These are phyloP conservation scores for Phlebopus sp. DNA, from an alignment of 1,284 basidiomycete genomes.

Conservation along the genomic window DNA sequence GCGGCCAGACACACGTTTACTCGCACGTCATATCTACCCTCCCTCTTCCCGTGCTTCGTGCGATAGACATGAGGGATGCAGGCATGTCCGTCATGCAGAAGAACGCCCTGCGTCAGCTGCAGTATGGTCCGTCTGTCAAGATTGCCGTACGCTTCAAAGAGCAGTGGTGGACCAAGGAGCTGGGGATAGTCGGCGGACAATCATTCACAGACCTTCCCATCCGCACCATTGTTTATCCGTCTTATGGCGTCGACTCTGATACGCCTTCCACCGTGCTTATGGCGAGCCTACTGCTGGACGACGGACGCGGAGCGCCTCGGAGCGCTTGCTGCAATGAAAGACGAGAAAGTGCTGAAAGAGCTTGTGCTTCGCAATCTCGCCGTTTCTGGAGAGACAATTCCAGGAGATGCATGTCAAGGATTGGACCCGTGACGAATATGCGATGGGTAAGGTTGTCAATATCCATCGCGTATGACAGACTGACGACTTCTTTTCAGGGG, in stretches of 20 bases:
- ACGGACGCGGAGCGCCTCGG: conserved; percentile 13
- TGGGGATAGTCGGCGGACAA: conserved; percentile 32
- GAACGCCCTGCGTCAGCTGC: conserved; percentile 15
- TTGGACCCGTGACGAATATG: conserved; percentile 13
- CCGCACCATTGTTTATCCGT: too few species aligned
- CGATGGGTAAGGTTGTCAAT: conserved; percentile 14
- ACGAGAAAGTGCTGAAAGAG: conserved; percentile 9
- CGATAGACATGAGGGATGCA: conserved; percentile 11
- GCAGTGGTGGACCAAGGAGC: conserved; percentile 34
- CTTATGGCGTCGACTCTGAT: conserved; percentile 26
- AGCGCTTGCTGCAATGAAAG: conserved; percentile 11
- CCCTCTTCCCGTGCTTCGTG: conserved; percentile 17
- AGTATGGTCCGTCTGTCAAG: conserved; percentile 21
- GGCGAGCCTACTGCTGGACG: conserved; percentile 13
- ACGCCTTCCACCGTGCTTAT: conserved; percentile 18
- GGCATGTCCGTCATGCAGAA: conserved; percentile 11
- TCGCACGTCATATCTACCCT: conserved; percentile 18
- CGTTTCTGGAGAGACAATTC: conserved; percentile 5
- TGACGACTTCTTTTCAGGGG: conserved; percentile 15
- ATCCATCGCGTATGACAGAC: too few species aligned
- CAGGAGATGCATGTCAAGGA: conserved; percentile 10
- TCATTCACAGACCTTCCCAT: conserved; percentile 38
- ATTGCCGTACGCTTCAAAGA: conserved; percentile 36
- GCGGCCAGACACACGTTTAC: conserved; percentile 2
- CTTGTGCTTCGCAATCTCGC: conserved; percentile 20